These are phyloP conservation scores for Cicer pinnatifidum DNA, from an alignment of 306 rosid species.

Conservation along the genomic window DNA sequence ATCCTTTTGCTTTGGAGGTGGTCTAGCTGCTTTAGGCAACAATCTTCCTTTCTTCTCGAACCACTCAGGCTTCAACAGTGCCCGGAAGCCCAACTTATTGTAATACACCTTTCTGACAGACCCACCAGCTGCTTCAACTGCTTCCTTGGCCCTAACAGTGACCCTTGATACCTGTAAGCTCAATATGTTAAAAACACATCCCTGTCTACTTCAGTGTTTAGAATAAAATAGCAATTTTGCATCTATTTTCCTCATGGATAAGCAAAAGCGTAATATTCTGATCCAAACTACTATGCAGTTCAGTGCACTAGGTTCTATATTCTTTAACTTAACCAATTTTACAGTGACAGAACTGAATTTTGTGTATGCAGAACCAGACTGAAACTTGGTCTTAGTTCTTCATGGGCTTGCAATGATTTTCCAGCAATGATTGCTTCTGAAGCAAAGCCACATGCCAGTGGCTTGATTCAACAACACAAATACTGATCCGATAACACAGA, in stretches of 20 bases:
- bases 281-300: no score
- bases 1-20: constrained; percentile 88
- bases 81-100: constrained; percentile 82
- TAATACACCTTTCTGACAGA: constrained; percentile 85
- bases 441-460: no score
- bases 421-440: no score
- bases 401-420: no score
- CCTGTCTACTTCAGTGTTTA: background rate
- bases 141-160: constrained; percentile 87
- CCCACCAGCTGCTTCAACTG: constrained; percentile 94
- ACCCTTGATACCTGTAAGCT: constrained; percentile 82
- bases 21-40: constrained; percentile 93
- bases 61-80: constrained; percentile 89
- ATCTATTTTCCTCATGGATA: background rate
- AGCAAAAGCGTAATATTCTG: constrained; percentile 12
- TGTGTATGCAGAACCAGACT: no score
- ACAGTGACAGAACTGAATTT: no score
- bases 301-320: no score
- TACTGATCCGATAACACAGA: no score
- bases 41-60: constrained; percentile 93
- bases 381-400: no score
- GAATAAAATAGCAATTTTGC: background rate
- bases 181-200: constrained; percentile 26
- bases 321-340: no score
- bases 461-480: no score